Evolutionary conservation across 78 protist species (phyloP).

Genomic region (Diacronema lutheri): DNA sequence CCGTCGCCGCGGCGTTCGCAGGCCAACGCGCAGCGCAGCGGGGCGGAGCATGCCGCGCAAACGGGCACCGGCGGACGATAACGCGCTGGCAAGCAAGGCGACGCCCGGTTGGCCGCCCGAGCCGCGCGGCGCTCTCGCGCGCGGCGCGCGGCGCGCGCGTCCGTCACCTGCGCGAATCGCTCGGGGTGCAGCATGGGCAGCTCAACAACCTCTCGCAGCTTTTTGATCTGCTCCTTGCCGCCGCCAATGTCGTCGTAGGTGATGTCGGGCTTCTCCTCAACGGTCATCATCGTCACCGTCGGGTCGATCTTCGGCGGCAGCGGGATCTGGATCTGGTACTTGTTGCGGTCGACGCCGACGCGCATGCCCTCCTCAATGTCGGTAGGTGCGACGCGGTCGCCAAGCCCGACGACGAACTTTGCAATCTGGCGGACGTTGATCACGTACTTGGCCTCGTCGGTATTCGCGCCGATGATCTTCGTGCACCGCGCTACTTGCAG

Average conservation of each 20-base stretch:
- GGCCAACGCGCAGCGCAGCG: too few species aligned
- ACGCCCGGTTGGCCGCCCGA: too few species aligned
- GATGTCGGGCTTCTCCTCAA: slow-evolving; percentile 99
- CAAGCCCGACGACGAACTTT: slow-evolving; percentile 98
- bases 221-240: slow-evolving; percentile 95
- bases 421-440: slow-evolving; percentile 94
- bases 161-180: too few species aligned
- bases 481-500: slow-evolving; percentile 98
- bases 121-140: too few species aligned
- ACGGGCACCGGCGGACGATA: too few species aligned
- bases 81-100: too few species aligned
- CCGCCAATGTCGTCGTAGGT: slow-evolving; percentile 99
- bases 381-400: slow-evolving; percentile 93
- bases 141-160: too few species aligned
- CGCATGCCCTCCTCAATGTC: slow-evolving; percentile 99
- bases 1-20: too few species aligned
- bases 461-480: slow-evolving; percentile 85
- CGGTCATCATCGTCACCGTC: slow-evolving; percentile 98
- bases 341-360: slow-evolving; percentile 92
- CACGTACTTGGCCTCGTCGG: slow-evolving; percentile 88
- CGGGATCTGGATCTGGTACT: slow-evolving; percentile 97
- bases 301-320: slow-evolving; percentile 99
- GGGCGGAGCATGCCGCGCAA: too few species aligned
- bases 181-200: slow-evolving; percentile 97
- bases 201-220: slow-evolving; percentile 96